Evolutionary conservation across 2,329 filamentous ascomycete species (phyloP).

Genomic region (Neurospora crassa): DNA sequence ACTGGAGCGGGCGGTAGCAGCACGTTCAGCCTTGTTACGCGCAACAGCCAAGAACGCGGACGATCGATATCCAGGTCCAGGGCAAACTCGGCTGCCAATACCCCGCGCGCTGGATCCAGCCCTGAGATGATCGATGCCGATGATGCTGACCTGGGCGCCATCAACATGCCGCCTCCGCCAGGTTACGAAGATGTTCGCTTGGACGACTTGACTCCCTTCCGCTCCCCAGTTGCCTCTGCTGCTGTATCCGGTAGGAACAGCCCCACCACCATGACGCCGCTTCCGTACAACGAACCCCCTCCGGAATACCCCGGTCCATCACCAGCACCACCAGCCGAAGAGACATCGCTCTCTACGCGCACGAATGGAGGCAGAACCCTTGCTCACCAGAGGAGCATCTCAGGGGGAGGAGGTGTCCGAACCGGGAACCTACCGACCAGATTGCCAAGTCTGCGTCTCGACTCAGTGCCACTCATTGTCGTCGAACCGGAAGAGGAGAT

Average conservation of each 20-base stretch:
- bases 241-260: slow-evolving; percentile 28
- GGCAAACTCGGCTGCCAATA: slow-evolving; percentile 33
- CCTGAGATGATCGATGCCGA: slow-evolving; percentile 39
- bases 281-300: slow-evolving; percentile 36
- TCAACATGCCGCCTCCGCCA: slow-evolving; percentile 36
- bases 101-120: slow-evolving; percentile 39
- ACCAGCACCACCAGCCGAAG: slow-evolving; percentile 8
- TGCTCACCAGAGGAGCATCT: slow-evolving; percentile 1
- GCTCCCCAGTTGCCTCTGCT: not conserved
- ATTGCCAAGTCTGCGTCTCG: slow-evolving; percentile 42
- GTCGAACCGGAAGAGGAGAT: slow-evolving; percentile 33
- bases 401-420: slow-evolving; percentile 25
- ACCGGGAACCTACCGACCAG: slow-evolving; percentile 29
- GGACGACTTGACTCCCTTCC: slow-evolving; percentile 20
- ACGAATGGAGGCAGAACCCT: not conserved
- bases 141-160: slow-evolving; percentile 36
- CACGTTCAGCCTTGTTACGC: slow-evolving; percentile 8
- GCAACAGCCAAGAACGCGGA: slow-evolving; percentile 23
- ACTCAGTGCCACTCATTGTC: slow-evolving; percentile 45
- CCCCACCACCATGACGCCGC: slow-evolving; percentile 8
- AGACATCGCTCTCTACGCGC: not conserved
- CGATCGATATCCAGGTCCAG: slow-evolving; percentile 34
- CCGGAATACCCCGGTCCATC: slow-evolving; percentile 39
- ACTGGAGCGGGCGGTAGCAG: slow-evolving; percentile 9
- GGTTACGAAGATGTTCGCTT: slow-evolving; percentile 37